Evolutionary conservation across 306 rosid genomes (phyloP), one percentile per base, ranked within the genome.

Genomic region (Datisca glomerata): DNA sequence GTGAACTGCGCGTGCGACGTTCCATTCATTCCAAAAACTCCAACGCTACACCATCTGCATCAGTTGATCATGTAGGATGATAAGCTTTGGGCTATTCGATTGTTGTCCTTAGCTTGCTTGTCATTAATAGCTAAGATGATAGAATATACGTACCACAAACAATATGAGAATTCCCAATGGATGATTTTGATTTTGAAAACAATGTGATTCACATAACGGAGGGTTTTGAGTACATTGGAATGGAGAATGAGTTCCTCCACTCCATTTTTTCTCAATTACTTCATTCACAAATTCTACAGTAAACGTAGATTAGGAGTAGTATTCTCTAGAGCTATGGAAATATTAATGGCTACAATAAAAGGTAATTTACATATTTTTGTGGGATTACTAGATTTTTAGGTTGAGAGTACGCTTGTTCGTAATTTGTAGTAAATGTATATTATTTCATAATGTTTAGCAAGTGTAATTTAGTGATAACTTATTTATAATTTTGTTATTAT

Each of bases 71-170:
- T 43, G 55, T 45, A 89, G 97, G 91, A 63, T 62, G 73, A 68
- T 8, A 70, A 75, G 60, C 45, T 77, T 9, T 89, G 97, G 97
- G 80, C 82, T 44, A 43, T 83, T 57, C 59, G 72, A 51, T 53
- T 89, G 24, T 34, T 80, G 58, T 73, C 91, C 12, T 71, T 80
- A 43, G 93, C 79, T 21, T 83, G 91, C 49, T 63, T 89, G 61
- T 76, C 93, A 6, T 46, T 89, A 40, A 95, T 93, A 21, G 97
- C 93, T 17, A 89, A 89, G 70, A 83, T 89, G 91, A 95, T 80
- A 69, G 95, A 89, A 60, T 8, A 47, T 27, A 23, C 35, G 77
- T 65, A 47, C n/a, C n/a, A n/a, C 93, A 83, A 0, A 18, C 59
- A 31, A 36, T 83, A 29, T 79, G 78, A 4, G 76, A 73, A 35